Percentiles rank a stretch among this genome's conserved stretches.
Conservation (phyloP, 371 early-diverging fungal species). For the Actinomortierella wolfii region DNA sequence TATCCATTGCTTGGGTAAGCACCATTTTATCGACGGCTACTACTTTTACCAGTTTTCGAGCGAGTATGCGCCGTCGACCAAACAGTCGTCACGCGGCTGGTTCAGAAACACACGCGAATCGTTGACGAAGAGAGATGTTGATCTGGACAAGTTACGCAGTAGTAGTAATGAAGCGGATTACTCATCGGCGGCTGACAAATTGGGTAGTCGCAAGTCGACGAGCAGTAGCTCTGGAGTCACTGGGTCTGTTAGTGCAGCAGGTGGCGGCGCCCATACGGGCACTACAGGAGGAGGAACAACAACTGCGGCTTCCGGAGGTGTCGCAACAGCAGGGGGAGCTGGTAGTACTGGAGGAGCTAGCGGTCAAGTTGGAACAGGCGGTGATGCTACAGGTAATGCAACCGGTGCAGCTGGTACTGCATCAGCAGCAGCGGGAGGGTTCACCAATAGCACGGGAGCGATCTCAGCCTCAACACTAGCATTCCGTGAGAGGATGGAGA, state of each 20-base stretch:
- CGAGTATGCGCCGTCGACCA: constrained; percentile 56
- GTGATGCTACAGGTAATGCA: background rate
- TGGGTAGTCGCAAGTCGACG: too few relatives aligned
- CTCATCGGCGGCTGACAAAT: constrained; percentile 2
- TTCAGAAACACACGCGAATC: constrained; percentile 37
- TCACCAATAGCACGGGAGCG: too few relatives aligned
- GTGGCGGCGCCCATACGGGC: background rate
- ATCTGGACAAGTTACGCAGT: constrained; percentile 26
- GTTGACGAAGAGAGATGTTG: constrained; percentile 41
- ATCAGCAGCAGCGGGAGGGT: background rate
- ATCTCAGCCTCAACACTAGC: background rate
- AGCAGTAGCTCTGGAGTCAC: too few relatives aligned
- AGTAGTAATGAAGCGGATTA: too few relatives aligned
- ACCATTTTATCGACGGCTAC: constrained; percentile 88
- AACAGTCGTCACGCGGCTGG: constrained; percentile 40
- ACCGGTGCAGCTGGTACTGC: too few relatives aligned
- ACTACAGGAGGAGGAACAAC: background rate
- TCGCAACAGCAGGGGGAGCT: background rate
- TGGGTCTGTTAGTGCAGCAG: background rate
- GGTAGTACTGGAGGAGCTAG: constrained; percentile 12
- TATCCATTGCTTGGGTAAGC: constrained; percentile 74
- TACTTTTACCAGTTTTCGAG: constrained; percentile 86
- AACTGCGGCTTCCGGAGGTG: constrained; percentile 8
- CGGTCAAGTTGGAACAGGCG: background rate
- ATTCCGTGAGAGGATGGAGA: constrained; percentile 33